Base-by-base conservation (phyloP, 1,139 yeast species). In the Casaregolazyma lundiana region DNA sequence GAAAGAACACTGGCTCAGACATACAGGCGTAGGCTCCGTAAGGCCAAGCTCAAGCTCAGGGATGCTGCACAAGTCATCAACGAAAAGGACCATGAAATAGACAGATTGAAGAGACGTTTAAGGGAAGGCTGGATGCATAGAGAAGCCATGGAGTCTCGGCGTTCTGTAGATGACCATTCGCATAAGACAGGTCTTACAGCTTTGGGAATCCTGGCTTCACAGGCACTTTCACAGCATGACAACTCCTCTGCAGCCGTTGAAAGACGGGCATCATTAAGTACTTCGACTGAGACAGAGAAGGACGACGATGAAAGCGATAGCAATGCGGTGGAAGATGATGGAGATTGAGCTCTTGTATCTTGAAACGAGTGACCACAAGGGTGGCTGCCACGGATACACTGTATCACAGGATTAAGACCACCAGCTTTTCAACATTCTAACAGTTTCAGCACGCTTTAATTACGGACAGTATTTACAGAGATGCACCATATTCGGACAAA, bases 41-140 rank as follows among this genome's bases (percentile, higher is more conserved):
- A 60, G 39, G 72, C 73, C 41, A 73, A 71, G 50, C 62, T 62
- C 34, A 65, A 71, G 50, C 61, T 75, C 22, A 64, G 63, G 24
- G 78, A 75, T 53, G 69, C 71, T 42, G 71, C 69, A 48, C 63
- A 63, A 39, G 71, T 69, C 43, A 64, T 73, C 24, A 63, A 64
- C 9, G 69, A 65, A 35, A 71, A 70, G 52, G 75, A 72, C 52
- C 64, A 58, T 41, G 76, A 73, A 52, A 60, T 67, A 34, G 60
- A 52, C n/a, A 48, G 50, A 43, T 54, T 67, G 38, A 57, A 56
- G 37, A 48, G 48, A 15, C 59, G 60, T 19, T 45, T 59, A 6
- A 54, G 57, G 30, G 62, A 58, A 6, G 46, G 53, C n/a, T 48
- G 59, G 26, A 46, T 42, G 29, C 50, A 49, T 17, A 48, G 56